phyloP scores from a whole-genome alignment of 306 rosid species.

The Sophora flavescens region DNA sequence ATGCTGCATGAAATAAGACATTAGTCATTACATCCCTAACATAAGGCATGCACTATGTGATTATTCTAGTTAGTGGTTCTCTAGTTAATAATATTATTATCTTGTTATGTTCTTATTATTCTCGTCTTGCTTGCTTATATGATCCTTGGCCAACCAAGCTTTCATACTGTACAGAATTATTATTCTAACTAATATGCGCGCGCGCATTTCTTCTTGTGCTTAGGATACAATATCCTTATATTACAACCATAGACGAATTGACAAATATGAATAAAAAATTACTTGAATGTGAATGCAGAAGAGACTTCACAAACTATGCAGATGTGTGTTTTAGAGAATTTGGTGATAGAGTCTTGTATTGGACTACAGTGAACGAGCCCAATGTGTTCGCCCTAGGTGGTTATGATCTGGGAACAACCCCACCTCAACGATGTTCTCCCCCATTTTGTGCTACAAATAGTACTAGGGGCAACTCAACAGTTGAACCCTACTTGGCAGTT shows the following conservation, averaged over 20 bases:
- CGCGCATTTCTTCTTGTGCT: neutral
- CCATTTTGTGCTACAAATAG: constrained; percentile 50
- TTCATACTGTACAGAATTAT: neutral
- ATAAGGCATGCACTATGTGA: neutral
- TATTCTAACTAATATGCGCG: neutral
- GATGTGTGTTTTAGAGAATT: constrained; percentile 79
- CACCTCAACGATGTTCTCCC: constrained; percentile 59
- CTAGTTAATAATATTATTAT: neutral
- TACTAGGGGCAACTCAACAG: constrained; percentile 58
- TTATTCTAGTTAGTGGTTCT: neutral
- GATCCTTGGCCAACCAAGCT: constrained; percentile 12
- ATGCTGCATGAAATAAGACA: neutral
- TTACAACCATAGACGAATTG: neutral
- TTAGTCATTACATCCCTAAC: neutral
- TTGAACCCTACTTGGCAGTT: constrained; percentile 60
- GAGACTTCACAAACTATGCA: constrained; percentile 74
- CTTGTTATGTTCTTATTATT: neutral
- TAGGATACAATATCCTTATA: neutral
- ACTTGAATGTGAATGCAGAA: constrained; percentile 58
- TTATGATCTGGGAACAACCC: constrained; percentile 46
- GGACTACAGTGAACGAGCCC: constrained; percentile 69
- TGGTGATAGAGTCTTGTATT: constrained; percentile 71
- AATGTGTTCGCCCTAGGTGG: constrained; percentile 49
- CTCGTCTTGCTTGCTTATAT: constrained; percentile 2
- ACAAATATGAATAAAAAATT: neutral